Evolutionary conservation across 805 yeast species (phyloP).

Genomic region (Pichia insulana): DNA sequence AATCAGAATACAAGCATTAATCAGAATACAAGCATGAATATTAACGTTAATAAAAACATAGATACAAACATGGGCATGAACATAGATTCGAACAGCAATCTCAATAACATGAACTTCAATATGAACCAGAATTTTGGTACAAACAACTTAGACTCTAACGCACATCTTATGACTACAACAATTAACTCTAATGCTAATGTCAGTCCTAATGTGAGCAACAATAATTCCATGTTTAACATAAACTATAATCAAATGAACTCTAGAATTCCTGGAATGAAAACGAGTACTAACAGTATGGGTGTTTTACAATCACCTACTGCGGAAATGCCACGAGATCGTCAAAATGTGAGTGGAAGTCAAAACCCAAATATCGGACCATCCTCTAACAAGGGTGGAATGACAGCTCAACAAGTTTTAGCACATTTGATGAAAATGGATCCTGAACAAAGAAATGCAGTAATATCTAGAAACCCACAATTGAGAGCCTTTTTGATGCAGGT

Average conservation of each 20-base stretch:
- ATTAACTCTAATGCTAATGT: no score
- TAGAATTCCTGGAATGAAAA: no score
- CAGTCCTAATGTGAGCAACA: no score
- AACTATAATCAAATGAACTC: no score
- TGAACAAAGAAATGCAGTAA: conserved; percentile 26
- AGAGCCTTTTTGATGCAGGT: conserved; percentile 26
- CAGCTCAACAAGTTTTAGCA: conserved; percentile 25
- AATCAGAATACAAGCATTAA: neutral
- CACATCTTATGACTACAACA: no score
- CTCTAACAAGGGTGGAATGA: conserved; percentile 9
- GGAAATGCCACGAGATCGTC: no score
- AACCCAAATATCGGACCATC: no score
- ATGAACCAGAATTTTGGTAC: neutral
- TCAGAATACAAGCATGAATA: neutral
- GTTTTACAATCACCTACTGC: no score
- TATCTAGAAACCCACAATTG: conserved; percentile 28
- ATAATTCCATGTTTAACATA: no score
- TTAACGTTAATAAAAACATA: neutral
- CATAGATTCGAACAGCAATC: neutral
- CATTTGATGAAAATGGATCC: conserved; percentile 30
- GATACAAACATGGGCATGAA: neutral
- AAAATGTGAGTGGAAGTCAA: no score
- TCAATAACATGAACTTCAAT: neutral
- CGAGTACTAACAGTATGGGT: no score
- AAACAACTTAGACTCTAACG: no score